Conservation (phyloP, 2,329 filamentous ascomycete species). For the Pestalotiopsis sp. region DNA sequence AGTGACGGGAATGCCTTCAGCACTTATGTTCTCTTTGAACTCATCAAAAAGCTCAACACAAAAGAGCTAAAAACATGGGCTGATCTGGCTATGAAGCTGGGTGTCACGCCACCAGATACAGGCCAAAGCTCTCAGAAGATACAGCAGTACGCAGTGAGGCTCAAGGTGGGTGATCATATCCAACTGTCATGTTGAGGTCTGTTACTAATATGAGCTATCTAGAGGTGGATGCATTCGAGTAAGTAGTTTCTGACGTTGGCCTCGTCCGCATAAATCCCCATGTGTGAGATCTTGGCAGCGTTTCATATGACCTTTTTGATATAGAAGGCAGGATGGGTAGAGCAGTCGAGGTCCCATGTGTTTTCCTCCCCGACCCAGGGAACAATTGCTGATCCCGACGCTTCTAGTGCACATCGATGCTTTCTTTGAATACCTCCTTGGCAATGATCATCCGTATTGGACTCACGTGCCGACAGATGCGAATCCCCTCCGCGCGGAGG, state of each 20-base stretch:
- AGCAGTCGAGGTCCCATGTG: no score
- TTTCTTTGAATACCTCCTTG: slow-evolving; percentile 87
- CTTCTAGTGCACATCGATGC: slow-evolving; percentile 80
- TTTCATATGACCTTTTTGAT: no score
- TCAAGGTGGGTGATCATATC: slow-evolving; percentile 64
- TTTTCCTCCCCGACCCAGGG: no score
- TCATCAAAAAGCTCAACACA: slow-evolving; percentile 75
- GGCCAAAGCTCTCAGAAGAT: slow-evolving; percentile 91
- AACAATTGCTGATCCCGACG: background rate
- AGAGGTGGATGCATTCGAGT: slow-evolving; percentile 90
- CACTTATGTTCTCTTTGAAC: slow-evolving; percentile 72
- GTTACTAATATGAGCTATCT: background rate
- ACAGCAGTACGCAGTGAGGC: slow-evolving; percentile 87
- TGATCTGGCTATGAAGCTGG: slow-evolving; percentile 81
- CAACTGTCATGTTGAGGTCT: no score
- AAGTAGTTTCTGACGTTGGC: background rate
- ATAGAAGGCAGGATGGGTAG: no score
- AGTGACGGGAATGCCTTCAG: slow-evolving; percentile 87
- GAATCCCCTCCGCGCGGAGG: slow-evolving; percentile 62
- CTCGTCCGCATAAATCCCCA: no score
- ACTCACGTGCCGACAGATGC: slow-evolving; percentile 68
- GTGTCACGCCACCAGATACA: slow-evolving; percentile 79
- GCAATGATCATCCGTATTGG: slow-evolving; percentile 78
- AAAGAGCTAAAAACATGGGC: slow-evolving; percentile 94
- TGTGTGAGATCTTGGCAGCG: no score